Base-by-base conservation (phyloP, 1,284 basidiomycete genomes). In the Pascua sp. region DNA sequence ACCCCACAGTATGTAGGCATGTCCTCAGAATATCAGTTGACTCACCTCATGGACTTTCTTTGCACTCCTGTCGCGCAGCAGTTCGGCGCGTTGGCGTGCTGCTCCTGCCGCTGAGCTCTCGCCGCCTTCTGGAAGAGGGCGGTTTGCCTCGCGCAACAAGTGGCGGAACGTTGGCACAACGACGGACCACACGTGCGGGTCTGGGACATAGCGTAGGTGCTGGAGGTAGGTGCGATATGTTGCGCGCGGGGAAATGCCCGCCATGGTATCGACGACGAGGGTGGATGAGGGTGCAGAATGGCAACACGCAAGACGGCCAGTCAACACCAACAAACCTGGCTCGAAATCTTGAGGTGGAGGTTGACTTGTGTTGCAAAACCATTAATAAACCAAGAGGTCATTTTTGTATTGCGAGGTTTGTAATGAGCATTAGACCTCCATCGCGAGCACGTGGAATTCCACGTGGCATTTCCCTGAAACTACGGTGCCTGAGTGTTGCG, bases 181-280 rank as follows among this genome's bases (percentile, higher is more conserved):
- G 8, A 63, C 45, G 7, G 56, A 41, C 73, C 73, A 76, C 24
- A 74, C 53, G 40, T 74, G 68, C 8, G 72, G 72, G 57, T 76
- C 72, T 9, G 69, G 72, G 0, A 76, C 15, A 17, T 62, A 55
- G 4, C 64, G 63, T 18, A 76, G 57, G 56, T 70, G 61, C 32
- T 65, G 61, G 7, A 74, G 63, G 49, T 60, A 69, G 0, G 59
- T 46, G 18, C 72, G 62, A 51, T 76, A 76, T 42, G 70, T 49
- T 11, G 52, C 51, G 12, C 59, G 51, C n/a, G 51, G 48, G 11
- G 53, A 32, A 13, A 32, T 1, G 45, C 4, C 3, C 7, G 12
- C 11, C 15, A 32, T 46, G 15, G 2, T 13, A 46, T 12, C 24
- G 9, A 11, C 32, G 24, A 15, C 1, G 15, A 32, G n/a, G 37